These are phyloP conservation scores for Cerrena zonata DNA, from an alignment of 1,284 basidiomycete species.

Conservation along the genomic window DNA sequence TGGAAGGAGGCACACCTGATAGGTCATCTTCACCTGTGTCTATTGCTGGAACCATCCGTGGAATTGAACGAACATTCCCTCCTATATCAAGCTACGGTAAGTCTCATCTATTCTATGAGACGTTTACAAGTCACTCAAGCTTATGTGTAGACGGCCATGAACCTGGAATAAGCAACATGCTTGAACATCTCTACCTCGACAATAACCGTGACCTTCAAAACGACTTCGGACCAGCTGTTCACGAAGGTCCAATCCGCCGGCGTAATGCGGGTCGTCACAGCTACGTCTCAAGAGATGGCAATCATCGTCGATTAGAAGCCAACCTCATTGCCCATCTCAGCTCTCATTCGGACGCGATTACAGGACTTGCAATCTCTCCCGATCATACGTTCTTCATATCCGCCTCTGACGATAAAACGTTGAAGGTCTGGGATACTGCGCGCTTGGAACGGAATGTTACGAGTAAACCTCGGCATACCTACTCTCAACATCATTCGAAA, in stretches of 20 bases:
- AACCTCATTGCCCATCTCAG: conserved; percentile 81
- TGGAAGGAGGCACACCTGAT: conserved; percentile 61
- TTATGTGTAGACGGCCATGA: conserved; percentile 73
- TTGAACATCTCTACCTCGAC: conserved; percentile 87
- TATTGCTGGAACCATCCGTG: conserved; percentile 47
- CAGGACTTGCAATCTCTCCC: conserved; percentile 80
- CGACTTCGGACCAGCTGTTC: conserved; percentile 84
- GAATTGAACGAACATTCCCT: conserved; percentile 38
- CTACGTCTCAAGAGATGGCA: conserved; percentile 53
- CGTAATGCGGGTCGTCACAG: conserved; percentile 65
- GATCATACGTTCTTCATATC: conserved; percentile 94
- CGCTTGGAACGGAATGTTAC: conserved; percentile 76
- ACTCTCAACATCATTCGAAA: conserved; percentile 72
- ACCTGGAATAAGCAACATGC: conserved; percentile 74
- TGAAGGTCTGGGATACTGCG: conserved; percentile 81
- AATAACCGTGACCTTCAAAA: conserved; percentile 77
- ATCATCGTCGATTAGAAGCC: conserved; percentile 58
- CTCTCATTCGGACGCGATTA: conserved; percentile 78
- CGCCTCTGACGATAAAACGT: conserved; percentile 77
- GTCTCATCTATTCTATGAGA: conserved; percentile 21
- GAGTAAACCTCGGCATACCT: conserved; percentile 71
- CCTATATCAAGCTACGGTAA: conserved; percentile 70
- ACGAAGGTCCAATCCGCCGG: conserved; percentile 71
- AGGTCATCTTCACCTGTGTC: conserved; percentile 66
- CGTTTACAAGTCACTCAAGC: conserved; percentile 1